These are phyloP conservation scores for Moricandia arvensis DNA, from an alignment of 345 rosid species.

Conservation along the genomic window DNA sequence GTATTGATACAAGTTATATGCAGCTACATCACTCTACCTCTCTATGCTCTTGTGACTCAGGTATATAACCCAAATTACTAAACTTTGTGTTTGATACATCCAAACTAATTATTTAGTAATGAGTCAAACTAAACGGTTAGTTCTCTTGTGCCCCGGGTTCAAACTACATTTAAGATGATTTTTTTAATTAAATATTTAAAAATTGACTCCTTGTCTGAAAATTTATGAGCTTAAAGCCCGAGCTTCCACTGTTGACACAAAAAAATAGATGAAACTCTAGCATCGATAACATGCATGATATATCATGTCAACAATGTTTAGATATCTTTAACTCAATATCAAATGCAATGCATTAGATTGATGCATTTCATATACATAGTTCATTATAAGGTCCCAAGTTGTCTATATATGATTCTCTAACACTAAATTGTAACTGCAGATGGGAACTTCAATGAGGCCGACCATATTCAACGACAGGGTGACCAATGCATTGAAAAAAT, in stretches of 20 bases:
- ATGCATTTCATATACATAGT: background rate
- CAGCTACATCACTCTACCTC: conserved; percentile 79
- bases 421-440: conserved; percentile 43
- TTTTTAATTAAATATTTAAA: too few relatives aligned
- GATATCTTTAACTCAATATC: background rate
- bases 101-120: background rate
- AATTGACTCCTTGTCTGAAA: too few relatives aligned
- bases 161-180: background rate
- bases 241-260: too few relatives aligned
- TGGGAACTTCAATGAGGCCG: conserved; percentile 35
- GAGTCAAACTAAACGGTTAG: background rate
- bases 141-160: background rate
- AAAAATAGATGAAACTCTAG: too few relatives aligned
- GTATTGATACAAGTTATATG: background rate
- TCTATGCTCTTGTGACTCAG: conserved; percentile 96
- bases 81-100: background rate
- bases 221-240: too few relatives aligned
- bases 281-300: background rate
- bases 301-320: background rate
- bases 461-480: conserved; percentile 35
- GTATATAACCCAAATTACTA: conserved; percentile 34
- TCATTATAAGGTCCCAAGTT: background rate
- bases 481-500: conserved; percentile 68
- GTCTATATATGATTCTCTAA: background rate
- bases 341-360: background rate